Evolutionary conservation across 2,329 filamentous ascomycete genomes (phyloP).

Genomic region (Alternaria gansuensis): DNA sequence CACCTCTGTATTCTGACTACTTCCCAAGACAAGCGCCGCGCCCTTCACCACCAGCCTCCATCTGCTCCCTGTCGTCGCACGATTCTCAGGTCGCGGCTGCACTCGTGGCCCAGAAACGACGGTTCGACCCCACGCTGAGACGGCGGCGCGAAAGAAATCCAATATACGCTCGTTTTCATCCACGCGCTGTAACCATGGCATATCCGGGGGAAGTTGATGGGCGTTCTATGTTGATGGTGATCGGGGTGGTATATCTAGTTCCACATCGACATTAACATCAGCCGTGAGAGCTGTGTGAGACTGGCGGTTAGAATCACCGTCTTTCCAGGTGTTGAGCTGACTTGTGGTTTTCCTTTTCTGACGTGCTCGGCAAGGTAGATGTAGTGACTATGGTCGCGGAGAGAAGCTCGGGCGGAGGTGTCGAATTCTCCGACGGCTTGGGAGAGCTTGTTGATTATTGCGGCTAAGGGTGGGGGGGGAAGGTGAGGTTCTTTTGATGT

Average conservation of each 20-base stretch:
- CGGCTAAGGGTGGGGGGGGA: background rate
- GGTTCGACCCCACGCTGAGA: background rate
- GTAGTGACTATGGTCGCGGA: background rate
- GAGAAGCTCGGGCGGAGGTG: background rate
- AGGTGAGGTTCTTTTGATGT: background rate
- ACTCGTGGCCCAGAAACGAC: background rate
- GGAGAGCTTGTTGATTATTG: background rate
- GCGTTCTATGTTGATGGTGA: background rate
- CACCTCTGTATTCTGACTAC: background rate
- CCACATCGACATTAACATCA: background rate
- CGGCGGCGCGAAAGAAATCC: background rate
- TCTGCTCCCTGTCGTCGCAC: background rate
- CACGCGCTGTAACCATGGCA: background rate
- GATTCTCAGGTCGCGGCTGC: background rate
- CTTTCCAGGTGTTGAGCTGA: background rate
- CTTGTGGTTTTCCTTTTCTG: background rate
- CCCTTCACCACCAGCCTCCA: background rate
- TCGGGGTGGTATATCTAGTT: background rate
- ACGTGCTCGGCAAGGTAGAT: background rate
- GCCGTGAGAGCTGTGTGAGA: background rate
- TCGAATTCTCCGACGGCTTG: background rate
- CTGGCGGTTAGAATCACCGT: background rate
- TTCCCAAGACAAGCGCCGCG: background rate
- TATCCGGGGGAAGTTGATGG: background rate
- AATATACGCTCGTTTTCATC: background rate